These are phyloP conservation scores for Suillus decipiens DNA, from an alignment of 768 basidiomycete genomes.

Conservation along the genomic window DNA sequence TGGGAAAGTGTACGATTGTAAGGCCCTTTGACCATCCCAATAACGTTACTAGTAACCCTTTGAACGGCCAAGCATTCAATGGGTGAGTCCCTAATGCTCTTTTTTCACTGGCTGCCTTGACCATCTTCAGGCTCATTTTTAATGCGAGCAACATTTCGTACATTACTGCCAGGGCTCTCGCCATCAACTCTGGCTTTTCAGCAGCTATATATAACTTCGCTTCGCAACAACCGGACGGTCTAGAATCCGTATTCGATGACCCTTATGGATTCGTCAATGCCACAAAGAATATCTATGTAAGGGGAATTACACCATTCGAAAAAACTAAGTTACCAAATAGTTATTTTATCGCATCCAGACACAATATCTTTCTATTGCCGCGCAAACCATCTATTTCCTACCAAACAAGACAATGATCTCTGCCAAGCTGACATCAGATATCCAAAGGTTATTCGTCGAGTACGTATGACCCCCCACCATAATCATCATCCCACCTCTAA, in stretches of 20 bases:
- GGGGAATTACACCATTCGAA: slow-evolving; percentile 5
- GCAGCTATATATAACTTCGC: no score
- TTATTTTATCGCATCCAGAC: slow-evolving; percentile 39
- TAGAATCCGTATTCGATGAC: slow-evolving; percentile 23
- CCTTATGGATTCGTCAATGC: slow-evolving; percentile 53
- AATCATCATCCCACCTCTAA: not conserved
- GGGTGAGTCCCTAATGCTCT: no score
- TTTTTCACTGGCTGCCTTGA: no score
- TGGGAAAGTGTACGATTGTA: no score
- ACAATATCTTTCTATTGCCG: slow-evolving; percentile 56
- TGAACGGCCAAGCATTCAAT: no score
- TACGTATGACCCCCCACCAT: slow-evolving; percentile 34
- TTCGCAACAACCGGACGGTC: no score
- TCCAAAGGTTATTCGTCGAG: slow-evolving; percentile 60
- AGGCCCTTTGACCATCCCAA: no score
- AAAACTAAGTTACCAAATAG: not conserved
- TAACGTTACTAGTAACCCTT: no score
- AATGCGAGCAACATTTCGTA: no score
- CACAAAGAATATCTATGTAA: slow-evolving; percentile 42
- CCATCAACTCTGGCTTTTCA: no score
- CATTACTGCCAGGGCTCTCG: no score
- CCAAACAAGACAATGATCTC: slow-evolving; percentile 37
- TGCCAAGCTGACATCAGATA: slow-evolving; percentile 41
- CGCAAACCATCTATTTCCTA: slow-evolving; percentile 62
- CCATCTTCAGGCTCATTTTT: no score